A percentile compares a stretch with the other conserved stretches of the same genome.
These are phyloP conservation scores for Xylaria longipes DNA, from an alignment of 495 filamentous ascomycete species.

Conservation along the genomic window DNA sequence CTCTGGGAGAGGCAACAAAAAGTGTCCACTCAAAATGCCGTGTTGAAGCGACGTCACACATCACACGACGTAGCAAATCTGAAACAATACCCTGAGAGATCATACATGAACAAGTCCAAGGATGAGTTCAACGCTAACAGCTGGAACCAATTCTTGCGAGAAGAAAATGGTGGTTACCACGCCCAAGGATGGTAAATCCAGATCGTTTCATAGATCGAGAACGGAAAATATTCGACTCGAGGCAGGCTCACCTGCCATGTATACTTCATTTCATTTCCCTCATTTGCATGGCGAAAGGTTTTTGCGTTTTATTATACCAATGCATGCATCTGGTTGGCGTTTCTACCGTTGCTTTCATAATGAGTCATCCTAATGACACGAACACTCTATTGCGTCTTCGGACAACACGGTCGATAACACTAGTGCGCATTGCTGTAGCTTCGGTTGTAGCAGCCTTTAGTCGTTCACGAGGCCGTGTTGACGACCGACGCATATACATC, in stretches of 20 bases:
- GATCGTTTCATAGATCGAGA: slow-evolving; percentile 17
- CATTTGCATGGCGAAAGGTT: slow-evolving; percentile 45
- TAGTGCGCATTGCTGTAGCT: slow-evolving; percentile 20
- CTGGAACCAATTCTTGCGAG: slow-evolving; percentile 60
- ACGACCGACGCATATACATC: slow-evolving; percentile 15
- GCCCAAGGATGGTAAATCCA: slow-evolving; percentile 58
- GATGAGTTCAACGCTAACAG: slow-evolving; percentile 52
- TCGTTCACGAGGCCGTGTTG: background rate
- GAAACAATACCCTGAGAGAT: slow-evolving; percentile 72
- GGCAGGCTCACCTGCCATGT: slow-evolving; percentile 48
- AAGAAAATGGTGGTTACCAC: slow-evolving; percentile 57
- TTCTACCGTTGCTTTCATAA: slow-evolving; percentile 44
- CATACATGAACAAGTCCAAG: slow-evolving; percentile 54
- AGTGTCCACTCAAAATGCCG: slow-evolving; percentile 84
- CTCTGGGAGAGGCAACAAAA: slow-evolving; percentile 64
- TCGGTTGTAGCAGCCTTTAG: background rate
- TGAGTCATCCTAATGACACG: slow-evolving; percentile 28
- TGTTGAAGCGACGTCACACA: slow-evolving; percentile 89
- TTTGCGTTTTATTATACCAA: slow-evolving; percentile 47
- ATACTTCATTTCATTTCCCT: slow-evolving; percentile 42
- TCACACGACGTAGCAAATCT: slow-evolving; percentile 87
- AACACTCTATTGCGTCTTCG: slow-evolving; percentile 44
- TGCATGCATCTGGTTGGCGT: slow-evolving; percentile 53
- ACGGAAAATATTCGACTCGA: slow-evolving; percentile 19
- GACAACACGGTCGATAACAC: slow-evolving; percentile 17